phyloP scores from a whole-genome alignment of 257 asterid genomes.

The Craterostigma plantagineum region DNA sequence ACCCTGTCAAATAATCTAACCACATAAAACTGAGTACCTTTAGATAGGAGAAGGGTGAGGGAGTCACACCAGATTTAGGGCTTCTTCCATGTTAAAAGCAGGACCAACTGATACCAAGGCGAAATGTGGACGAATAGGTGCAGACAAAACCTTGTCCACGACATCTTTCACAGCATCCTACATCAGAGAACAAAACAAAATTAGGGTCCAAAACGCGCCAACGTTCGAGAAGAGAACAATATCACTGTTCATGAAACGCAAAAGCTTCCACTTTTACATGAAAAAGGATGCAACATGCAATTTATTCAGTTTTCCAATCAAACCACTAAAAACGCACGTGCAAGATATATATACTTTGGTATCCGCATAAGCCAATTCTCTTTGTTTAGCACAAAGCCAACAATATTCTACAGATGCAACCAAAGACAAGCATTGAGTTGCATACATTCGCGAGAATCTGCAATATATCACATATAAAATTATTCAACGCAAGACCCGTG shows the following conservation, averaged over 20 bases:
- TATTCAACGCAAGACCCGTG: no score
- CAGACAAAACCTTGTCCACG: conserved; percentile 39
- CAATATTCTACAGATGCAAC: no score
- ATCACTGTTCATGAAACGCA: neutral
- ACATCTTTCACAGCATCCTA: conserved; percentile 73
- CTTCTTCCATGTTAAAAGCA: conserved; percentile 17
- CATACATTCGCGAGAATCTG: no score
- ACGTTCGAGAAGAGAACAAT: conserved; percentile 2
- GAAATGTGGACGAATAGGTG: conserved; percentile 70
- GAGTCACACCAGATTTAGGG: conserved; percentile 30
- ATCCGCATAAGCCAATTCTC: no score
- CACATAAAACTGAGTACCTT: neutral
- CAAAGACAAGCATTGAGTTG: no score
- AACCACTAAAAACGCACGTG: no score
- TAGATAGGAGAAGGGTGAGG: neutral
- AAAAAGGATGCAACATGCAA: no score
- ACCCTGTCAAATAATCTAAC: conserved; percentile 3
- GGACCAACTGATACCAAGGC: conserved; percentile 57
- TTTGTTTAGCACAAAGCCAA: no score
- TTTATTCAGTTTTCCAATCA: no score
- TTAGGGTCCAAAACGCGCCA: conserved; percentile 9
- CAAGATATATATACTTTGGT: no score
- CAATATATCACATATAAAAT: no score
- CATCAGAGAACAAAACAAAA: conserved; percentile 7
- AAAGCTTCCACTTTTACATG: no score